Percentiles rank a stretch among this genome's conserved stretches.
Conservation (phyloP, 202 grass and related monocot species). For the Setaria viridis region DNA sequence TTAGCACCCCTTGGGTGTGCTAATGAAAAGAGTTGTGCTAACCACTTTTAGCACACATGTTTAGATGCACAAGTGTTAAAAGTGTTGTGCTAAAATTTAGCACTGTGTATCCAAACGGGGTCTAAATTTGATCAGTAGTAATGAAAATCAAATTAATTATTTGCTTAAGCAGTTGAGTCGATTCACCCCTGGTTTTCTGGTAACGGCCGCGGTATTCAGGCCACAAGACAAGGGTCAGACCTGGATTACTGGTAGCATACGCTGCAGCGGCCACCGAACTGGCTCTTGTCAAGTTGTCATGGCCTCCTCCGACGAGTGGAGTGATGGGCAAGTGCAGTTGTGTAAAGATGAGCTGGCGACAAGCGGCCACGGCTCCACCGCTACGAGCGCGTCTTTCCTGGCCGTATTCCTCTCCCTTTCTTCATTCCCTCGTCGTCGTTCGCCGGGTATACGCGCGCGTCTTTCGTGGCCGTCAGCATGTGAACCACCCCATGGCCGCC, state of each 20-base stretch:
- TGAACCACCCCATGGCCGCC: too few relatives aligned
- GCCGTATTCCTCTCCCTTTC: neutral
- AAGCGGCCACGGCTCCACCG: neutral
- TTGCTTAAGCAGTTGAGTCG: neutral
- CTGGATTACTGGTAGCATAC: too few relatives aligned
- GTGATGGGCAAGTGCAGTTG: neutral
- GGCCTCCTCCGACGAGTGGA: neutral
- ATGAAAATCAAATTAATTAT: too few relatives aligned
- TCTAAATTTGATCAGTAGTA: too few relatives aligned
- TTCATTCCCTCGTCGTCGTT: neutral
- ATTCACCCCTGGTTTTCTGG: neutral
- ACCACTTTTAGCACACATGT: too few relatives aligned
- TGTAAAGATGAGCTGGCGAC: neutral
- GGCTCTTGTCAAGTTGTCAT: neutral
- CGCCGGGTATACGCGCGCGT: constrained; percentile 2
- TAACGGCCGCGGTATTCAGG: neutral
- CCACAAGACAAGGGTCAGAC: neutral
- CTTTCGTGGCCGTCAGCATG: neutral
- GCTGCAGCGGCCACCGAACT: neutral
- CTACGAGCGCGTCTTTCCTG: constrained; percentile 30
- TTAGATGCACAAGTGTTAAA: too few relatives aligned
- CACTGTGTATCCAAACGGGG: too few relatives aligned
- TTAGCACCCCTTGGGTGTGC: too few relatives aligned
- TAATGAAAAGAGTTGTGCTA: too few relatives aligned
- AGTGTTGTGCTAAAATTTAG: too few relatives aligned